Evolutionary conservation across 768 basidiomycete genomes (phyloP).

Genomic region (Podaxis sp.): DNA sequence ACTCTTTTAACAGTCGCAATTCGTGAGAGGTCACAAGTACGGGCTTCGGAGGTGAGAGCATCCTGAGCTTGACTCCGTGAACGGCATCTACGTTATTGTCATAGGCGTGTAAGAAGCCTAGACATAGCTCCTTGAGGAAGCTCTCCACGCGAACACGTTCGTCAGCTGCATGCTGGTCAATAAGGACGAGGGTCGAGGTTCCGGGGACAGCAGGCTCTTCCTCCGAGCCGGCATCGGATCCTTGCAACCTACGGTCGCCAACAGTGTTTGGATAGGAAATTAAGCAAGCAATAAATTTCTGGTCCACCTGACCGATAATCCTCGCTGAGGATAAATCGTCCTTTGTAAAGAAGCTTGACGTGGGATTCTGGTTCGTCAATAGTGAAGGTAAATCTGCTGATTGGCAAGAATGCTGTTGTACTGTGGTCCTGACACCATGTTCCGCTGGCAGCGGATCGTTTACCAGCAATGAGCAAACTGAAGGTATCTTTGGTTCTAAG

Average conservation of each 20-base stretch:
- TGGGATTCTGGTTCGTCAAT: conserved; percentile 15
- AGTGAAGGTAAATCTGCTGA: conserved; percentile 14
- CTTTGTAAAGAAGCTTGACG: conserved; percentile 24
- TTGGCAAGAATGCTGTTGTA: conserved; percentile 5
- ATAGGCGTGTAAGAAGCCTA: conserved; percentile 54
- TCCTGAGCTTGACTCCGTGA: conserved; percentile 35
- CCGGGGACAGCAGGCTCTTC: conserved; percentile 7
- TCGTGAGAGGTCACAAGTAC: conserved; percentile 70
- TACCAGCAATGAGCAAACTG: neutral
- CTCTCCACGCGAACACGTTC: conserved; percentile 90
- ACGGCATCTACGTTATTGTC: conserved; percentile 23
- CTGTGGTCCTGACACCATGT: neutral
- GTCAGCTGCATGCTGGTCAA: conserved; percentile 99
- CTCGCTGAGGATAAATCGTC: conserved; percentile 53
- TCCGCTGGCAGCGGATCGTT: neutral
- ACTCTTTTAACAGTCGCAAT: conserved; percentile 44
- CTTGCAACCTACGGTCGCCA: conserved; percentile 8
- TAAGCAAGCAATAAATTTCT: conserved; percentile 85
- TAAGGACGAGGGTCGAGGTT: conserved; percentile 55
- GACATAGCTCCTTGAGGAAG: conserved; percentile 73
- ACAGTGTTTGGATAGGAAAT: conserved; percentile 23
- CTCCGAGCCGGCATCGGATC: conserved; percentile 7
- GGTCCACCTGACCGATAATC: conserved; percentile 84
- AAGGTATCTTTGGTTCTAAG: conserved; percentile 5
- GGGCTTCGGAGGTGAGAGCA: conserved; percentile 52